A percentile compares a stretch with the other conserved stretches of the same genome.
Conservation (phyloP, 2,329 filamentous ascomycete species). For the Epichloe sibirici region DNA sequence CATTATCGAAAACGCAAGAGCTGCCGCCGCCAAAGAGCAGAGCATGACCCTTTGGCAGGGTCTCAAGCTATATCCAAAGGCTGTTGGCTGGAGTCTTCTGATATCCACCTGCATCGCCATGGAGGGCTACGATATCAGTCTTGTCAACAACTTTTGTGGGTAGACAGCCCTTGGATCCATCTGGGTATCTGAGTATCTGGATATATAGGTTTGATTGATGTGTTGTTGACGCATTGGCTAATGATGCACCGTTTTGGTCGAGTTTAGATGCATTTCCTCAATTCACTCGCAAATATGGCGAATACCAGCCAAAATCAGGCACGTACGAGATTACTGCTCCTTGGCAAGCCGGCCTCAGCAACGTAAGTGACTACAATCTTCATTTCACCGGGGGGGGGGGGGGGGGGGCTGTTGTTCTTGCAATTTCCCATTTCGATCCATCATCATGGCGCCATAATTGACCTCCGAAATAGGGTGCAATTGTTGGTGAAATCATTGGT, state of each 20-base stretch:
- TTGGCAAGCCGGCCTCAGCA: slow-evolving; percentile 52
- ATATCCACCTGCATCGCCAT: slow-evolving; percentile 88
- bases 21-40: slow-evolving; percentile 49
- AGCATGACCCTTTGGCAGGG: slow-evolving; percentile 65
- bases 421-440: neutral
- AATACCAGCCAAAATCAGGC: slow-evolving; percentile 27
- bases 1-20: slow-evolving; percentile 23
- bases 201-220: too few relatives aligned
- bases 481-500: slow-evolving; percentile 50
- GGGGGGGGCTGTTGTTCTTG: neutral
- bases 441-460: neutral
- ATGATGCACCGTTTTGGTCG: neutral
- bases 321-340: slow-evolving; percentile 43
- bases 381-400: neutral
- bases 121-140: slow-evolving; percentile 77
- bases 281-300: slow-evolving; percentile 47
- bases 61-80: slow-evolving; percentile 74
- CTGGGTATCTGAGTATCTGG: too few relatives aligned
- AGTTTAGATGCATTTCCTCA: slow-evolving; percentile 37
- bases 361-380: slow-evolving; percentile 22
- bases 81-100: slow-evolving; percentile 68
- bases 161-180: neutral
- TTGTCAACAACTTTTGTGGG: slow-evolving; percentile 69
- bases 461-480: slow-evolving; percentile 10
- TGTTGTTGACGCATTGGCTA: neutral